Evolutionary conservation across 2,329 filamentous ascomycete species (phyloP), one percentile per base, ranked within the genome.

Genomic region (Botrytis paeoniae): DNA sequence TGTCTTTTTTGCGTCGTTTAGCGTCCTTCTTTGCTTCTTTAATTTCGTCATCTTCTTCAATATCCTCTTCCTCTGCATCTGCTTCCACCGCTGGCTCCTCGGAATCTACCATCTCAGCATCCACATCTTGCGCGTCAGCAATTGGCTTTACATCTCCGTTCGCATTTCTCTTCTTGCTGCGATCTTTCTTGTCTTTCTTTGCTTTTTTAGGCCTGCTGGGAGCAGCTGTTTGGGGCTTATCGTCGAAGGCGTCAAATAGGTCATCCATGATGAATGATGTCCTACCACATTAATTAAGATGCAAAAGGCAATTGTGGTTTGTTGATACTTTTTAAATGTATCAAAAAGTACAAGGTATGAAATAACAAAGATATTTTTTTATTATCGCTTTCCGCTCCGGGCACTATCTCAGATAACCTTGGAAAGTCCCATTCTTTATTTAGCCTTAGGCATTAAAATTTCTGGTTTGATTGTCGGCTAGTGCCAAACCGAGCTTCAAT

Each of bases 81-180:
- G 65, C 71, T 70, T 70, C 60, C 18, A 65, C 54, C 18, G 66
- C 75, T 54, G 71, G 69, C 41, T 77, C 66, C n/a, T 68, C 62
- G 39, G 65, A 73, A 69, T 78, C 85, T 72, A 88, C 84, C 66
- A 83, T 80, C 79, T 95, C 94, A 77, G 93, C 88, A 75, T 89
- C 88, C 74, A 92, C 93, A 82, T 95, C 94, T 39, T 78, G 79
- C 69, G 77, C 80, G 37, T 80, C 84, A 29, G 82, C 84, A 69
- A 89, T 84, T 41, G 81, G 78, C 80, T 95, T 95, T 76, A 94
- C 89, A 74, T 89, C 88, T 75, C 94, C 93, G 81, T 94, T 95
- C 57, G 92, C 91, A 82, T 94, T 93, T 82, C 94, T 89, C 87
- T 98, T 97, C 84, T 94, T 96, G 84, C 85, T 92, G 82, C 88